These are phyloP conservation scores for Ascobolus immersus DNA, from an alignment of 495 filamentous ascomycete genomes.

Conservation along the genomic window DNA sequence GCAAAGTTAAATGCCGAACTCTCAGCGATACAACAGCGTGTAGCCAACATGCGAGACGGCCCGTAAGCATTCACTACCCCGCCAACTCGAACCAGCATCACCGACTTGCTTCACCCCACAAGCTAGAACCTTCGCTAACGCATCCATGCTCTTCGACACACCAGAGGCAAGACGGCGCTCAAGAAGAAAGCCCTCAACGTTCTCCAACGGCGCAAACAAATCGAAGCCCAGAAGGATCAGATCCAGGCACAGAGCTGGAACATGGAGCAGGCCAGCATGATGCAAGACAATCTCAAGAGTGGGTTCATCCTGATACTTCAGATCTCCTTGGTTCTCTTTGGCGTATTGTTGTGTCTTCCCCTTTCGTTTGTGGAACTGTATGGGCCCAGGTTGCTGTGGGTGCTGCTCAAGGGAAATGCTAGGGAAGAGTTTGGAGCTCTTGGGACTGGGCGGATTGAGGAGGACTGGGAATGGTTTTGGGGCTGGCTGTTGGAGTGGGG, in stretches of 20 bases:
- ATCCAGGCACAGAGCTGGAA: conserved; percentile 92
- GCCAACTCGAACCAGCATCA: too few species aligned
- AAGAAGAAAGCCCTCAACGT: conserved; percentile 90
- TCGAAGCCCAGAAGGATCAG: conserved; percentile 35
- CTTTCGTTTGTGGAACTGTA: too few species aligned
- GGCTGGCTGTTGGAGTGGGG: conserved; percentile 2
- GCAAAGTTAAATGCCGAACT: conserved; percentile 80
- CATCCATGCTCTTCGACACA: not conserved
- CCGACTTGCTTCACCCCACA: not conserved
- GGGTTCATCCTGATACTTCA: conserved; percentile 6
- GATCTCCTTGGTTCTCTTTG: too few species aligned
- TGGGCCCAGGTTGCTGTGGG: too few species aligned
- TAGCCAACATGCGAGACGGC: conserved; percentile 85
- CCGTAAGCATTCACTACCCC: conserved; percentile 27
- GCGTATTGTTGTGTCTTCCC: too few species aligned
- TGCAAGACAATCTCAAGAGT: conserved; percentile 94
- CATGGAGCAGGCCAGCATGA: conserved; percentile 97
- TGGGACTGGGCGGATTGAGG: too few species aligned
- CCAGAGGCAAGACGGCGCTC: conserved; percentile 54
- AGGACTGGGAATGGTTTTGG: conserved; percentile 1
- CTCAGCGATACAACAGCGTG: conserved; percentile 57
- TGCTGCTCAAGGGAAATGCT: too few species aligned
- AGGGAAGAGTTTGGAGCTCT: too few species aligned
- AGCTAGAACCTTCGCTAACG: not conserved
- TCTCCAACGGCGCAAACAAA: conserved; percentile 69